Evolutionary conservation across 257 asterid species (phyloP).

Genomic region (Solanum verrucosum): DNA sequence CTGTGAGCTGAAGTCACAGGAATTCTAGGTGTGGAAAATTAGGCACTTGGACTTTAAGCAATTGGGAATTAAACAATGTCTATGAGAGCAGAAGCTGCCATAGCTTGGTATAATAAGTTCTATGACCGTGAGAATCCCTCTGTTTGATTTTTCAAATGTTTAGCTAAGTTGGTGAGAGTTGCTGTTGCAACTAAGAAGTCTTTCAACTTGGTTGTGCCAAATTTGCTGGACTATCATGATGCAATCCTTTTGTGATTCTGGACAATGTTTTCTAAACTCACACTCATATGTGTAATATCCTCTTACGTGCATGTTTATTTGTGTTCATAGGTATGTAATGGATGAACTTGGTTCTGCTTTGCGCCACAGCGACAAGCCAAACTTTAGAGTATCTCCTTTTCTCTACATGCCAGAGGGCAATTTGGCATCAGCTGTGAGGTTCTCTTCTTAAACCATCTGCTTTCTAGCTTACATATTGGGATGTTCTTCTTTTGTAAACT

Average conservation of each 20-base stretch:
- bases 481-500: neutral
- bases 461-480: neutral
- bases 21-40: neutral
- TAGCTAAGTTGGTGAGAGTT: neutral
- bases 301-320: neutral
- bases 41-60: neutral
- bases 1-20: neutral
- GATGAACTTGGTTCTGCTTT: constrained; percentile 98
- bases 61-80: neutral
- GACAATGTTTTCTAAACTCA: neutral
- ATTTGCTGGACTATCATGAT: neutral
- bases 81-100: neutral
- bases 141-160: neutral
- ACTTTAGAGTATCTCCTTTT: constrained; percentile 85
- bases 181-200: neutral
- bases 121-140: neutral
- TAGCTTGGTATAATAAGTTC: neutral
- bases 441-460: constrained; percentile 18
- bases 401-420: constrained; percentile 96
- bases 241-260: neutral
- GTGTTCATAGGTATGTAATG: constrained; percentile 78
- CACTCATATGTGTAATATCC: neutral
- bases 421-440: constrained; percentile 92
- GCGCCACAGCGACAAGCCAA: constrained; percentile 89
- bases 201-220: neutral